Percentiles rank a stretch among this genome's conserved stretches.
phyloP scores from a whole-genome alignment of 768 basidiomycete species.

The Termitomyces bulborhizus region DNA sequence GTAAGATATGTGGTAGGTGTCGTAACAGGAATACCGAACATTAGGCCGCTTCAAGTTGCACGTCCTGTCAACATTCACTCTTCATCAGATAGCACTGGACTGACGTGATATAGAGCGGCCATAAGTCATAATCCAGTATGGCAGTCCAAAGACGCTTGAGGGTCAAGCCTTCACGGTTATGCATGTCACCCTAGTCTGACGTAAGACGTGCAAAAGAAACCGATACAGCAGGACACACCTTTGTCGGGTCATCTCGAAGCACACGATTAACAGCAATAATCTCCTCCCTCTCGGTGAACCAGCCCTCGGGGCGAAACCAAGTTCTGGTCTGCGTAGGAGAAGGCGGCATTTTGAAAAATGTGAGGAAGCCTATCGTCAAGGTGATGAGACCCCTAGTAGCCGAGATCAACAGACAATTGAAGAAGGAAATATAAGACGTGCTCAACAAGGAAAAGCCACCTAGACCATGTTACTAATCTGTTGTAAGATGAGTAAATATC shows the following conservation, averaged over 20 bases:
- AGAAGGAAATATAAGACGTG: slow-evolving; percentile 1
- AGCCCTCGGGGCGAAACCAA: slow-evolving; percentile 54
- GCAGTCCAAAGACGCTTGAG: slow-evolving; percentile 45
- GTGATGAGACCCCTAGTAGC: slow-evolving; percentile 37
- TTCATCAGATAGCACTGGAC: slow-evolving; percentile 3
- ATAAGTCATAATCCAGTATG: slow-evolving; percentile 55
- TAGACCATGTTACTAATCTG: background rate
- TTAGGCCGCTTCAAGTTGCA: slow-evolving; percentile 43
- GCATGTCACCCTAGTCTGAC: slow-evolving; percentile 51
- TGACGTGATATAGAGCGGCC: slow-evolving; percentile 58
- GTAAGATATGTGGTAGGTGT: slow-evolving; percentile 55
- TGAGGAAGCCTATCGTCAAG: slow-evolving; percentile 42
- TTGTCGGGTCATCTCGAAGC: slow-evolving; percentile 59
- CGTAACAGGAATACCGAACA: slow-evolving; percentile 43
- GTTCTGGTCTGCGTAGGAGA: slow-evolving; percentile 54
- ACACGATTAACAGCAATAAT: slow-evolving; percentile 53
- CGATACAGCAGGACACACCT: slow-evolving; percentile 23
- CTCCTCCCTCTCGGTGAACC: slow-evolving; percentile 61
- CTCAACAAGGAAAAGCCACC: slow-evolving; percentile 58
- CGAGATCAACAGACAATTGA: background rate
- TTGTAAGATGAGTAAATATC: background rate
- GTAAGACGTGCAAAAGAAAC: background rate
- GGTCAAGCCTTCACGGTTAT: slow-evolving; percentile 58
- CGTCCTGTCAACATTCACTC: background rate
- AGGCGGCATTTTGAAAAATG: slow-evolving; percentile 56